Conservation (phyloP, 495 filamentous ascomycete species). For the Hypoxylon subgilvum region DNA sequence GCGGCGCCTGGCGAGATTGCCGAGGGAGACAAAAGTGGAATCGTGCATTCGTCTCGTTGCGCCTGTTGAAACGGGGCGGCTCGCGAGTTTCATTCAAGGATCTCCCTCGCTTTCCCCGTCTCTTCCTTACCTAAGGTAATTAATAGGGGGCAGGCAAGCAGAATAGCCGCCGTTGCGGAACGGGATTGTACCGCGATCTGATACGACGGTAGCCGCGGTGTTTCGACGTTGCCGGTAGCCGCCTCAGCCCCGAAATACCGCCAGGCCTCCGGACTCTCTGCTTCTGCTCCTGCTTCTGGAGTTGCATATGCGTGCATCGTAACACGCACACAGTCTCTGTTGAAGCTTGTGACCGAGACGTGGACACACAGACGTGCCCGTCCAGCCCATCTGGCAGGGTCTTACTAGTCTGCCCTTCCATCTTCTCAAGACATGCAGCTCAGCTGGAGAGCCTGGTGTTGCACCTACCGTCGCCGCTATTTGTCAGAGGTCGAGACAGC, state of each 20-base stretch:
- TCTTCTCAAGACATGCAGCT: slow-evolving; percentile 35
- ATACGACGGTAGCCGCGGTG: slow-evolving; percentile 32
- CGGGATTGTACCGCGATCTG: neutral
- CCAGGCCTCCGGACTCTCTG: slow-evolving; percentile 27
- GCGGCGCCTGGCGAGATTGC: slow-evolving; percentile 26
- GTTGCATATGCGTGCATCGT: slow-evolving; percentile 3
- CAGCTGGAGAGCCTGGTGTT: slow-evolving; percentile 20
- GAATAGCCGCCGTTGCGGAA: slow-evolving; percentile 12
- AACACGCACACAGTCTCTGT: neutral
- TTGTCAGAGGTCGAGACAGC: slow-evolving; percentile 26
- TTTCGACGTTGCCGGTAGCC: slow-evolving; percentile 4
- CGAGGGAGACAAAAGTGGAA: neutral
- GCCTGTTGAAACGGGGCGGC: slow-evolving; percentile 35
- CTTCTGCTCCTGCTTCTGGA: neutral
- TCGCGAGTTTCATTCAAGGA: slow-evolving; percentile 8
- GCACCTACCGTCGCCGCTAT: slow-evolving; percentile 22
- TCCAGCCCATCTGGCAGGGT: slow-evolving; percentile 3
- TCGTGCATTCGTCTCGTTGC: slow-evolving; percentile 3
- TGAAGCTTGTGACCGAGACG: slow-evolving; percentile 28
- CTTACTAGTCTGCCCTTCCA: slow-evolving; percentile 37
- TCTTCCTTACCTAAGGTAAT: neutral
- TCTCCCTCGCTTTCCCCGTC: too few relatives aligned
- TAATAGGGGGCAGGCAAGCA: neutral
- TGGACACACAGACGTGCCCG: slow-evolving; percentile 1
- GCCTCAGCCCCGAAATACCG: slow-evolving; percentile 34